Evolutionary conservation across 805 yeast species (phyloP), one percentile per base, ranked within the genome.

Genomic region (Yarrowia bubula): DNA sequence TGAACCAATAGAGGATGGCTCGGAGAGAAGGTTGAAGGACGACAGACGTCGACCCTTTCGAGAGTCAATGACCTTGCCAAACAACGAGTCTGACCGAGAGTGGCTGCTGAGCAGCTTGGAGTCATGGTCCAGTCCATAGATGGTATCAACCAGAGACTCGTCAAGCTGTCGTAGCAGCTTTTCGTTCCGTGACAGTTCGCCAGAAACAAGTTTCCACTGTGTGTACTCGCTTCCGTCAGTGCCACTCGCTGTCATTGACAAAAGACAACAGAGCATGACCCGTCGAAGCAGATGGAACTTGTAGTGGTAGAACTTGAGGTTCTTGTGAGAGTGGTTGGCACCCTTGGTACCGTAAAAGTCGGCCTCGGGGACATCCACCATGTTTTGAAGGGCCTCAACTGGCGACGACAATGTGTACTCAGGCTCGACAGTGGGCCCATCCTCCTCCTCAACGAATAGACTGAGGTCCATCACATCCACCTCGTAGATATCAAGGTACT

Each of bases 401-500:
- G 60, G 60, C n/a, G 60, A 53, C 13, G 55, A 48, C 3, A 41
- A 13, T 9, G 44, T 22, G 31, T 11, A 17, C 11, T 31, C 47
- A 13, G n/a, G 28, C 31, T 55, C 61, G 5, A 47, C 1, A 11
- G 8, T 10, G 38, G 61, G 35, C n/a, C 39, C 46, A 9, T 61
- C 65, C 7, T 61, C 65, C 7, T 61, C 65, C 28, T 43, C 51
- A 13, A 48, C 38, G 13, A 61, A 61, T 5, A 61, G 57, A 31
- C 47, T 39, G 15, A 61, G 47, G 39, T 61, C 65, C 46, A 39
- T 37, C 3, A 73, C 41, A 0, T 74, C 70, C 7, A 82, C 69
- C 13, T 75, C 79, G 69, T 82, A 83, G 3, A 82, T 75, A 33
- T 75, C 80, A 67, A 81, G 77, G 67, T 79, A 83, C 66, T 78